phyloP scores from a whole-genome alignment of 164 flowering plant genomes.

The Annona cherimola region DNA sequence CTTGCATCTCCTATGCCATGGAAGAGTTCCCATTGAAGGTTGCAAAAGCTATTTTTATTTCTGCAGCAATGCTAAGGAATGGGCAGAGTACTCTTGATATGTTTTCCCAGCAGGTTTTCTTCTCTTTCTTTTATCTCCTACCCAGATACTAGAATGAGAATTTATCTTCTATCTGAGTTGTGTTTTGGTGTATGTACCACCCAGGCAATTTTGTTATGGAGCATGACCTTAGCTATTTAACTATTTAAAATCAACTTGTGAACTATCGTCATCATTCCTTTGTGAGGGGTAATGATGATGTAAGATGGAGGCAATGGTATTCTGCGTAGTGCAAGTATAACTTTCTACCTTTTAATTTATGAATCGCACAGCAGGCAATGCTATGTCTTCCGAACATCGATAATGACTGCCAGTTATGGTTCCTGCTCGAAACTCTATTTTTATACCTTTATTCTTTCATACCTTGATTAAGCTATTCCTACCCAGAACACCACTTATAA shows the following conservation, averaged over 20 bases:
- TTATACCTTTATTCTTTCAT: neutral
- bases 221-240: too few species aligned
- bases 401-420: neutral
- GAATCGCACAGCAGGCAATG: neutral
- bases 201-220: neutral
- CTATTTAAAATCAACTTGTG: too few species aligned
- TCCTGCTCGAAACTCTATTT: neutral
- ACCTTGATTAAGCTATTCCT: neutral
- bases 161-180: neutral
- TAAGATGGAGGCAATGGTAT: neutral
- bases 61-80: constrained; percentile 71
- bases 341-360: neutral
- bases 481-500: neutral
- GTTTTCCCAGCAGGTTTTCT: constrained; percentile 63
- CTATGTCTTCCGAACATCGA: neutral
- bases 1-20: constrained; percentile 82
- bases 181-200: neutral
- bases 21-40: constrained; percentile 67
- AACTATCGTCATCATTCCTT: too few species aligned
- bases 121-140: neutral
- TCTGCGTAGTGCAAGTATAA: neutral
- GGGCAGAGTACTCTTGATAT: constrained; percentile 75
- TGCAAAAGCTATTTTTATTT: constrained; percentile 74
- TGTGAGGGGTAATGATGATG: neutral
- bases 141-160: neutral